Conservation (phyloP, 169 alveolate species). For the Plasmodium vivax region DNA sequence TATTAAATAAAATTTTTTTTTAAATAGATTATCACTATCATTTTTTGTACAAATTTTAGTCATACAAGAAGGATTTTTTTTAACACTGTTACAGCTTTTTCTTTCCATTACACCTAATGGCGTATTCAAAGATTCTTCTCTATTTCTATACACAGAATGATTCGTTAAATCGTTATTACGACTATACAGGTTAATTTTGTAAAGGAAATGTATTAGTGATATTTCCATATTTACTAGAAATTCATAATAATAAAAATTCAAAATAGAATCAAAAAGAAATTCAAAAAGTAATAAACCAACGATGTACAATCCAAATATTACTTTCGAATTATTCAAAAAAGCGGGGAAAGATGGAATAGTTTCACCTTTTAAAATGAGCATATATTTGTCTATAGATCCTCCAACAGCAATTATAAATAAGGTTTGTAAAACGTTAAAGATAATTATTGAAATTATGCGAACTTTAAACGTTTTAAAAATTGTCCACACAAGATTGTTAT, state of each 20-base stretch:
- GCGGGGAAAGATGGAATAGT: conserved; percentile 22
- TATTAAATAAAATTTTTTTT: conserved; percentile 15
- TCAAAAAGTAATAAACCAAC: conserved; percentile 19
- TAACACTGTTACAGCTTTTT: neutral
- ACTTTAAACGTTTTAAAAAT: conserved; percentile 54
- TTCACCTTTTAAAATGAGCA: conserved; percentile 31
- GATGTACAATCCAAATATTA: conserved; percentile 16
- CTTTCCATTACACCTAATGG: neutral
- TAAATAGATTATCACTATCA: neutral
- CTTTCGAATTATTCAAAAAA: conserved; percentile 20
- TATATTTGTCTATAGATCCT: conserved; percentile 21
- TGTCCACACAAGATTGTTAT: conserved; percentile 37
- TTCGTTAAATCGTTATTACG: conserved; percentile 22
- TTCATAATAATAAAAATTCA: conserved; percentile 43
- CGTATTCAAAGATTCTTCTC: neutral
- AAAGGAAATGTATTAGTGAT: conserved; percentile 27
- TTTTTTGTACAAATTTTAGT: neutral
- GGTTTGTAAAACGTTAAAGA: conserved; percentile 34
- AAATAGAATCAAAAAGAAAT: conserved; percentile 38
- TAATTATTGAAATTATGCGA: conserved; percentile 31
- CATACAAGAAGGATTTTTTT: neutral
- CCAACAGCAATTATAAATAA: conserved; percentile 18
- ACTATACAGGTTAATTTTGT: conserved; percentile 37
- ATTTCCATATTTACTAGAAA: conserved; percentile 26
- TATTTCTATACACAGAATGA: conserved; percentile 1